Evolutionary conservation across 225 moss, liverwort and hornwort species (phyloP), one percentile per base, ranked within the genome.

Genomic region (Lunularia cruciata): DNA sequence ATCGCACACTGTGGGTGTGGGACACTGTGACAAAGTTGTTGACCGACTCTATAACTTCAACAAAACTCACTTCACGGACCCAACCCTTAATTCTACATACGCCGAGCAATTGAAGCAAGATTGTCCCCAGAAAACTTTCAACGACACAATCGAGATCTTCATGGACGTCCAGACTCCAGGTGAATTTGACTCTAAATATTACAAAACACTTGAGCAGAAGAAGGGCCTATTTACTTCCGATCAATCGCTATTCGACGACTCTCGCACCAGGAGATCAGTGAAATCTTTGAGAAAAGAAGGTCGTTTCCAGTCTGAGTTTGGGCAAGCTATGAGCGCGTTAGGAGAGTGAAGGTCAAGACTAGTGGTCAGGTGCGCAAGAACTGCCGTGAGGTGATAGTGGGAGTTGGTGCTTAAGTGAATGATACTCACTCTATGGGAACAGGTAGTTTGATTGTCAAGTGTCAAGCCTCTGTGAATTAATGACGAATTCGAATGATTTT

Each of bases 191-290:
- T 5, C 52, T 8, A 52, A 52, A 1, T 52, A 52, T n/a, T 52
- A 52, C 52, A 52, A n/a, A n/a, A 52, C 52, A 3, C 52, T 52
- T 8, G 16, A 52, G 52, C 2, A 52, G 3, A 14, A 52, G 16
- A 52, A 52, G 52, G 52, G 52, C 20, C 23, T 52, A 15, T 52
- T 52, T n/a, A 52, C 52, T 8, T 52, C 52, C 52, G 52, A 52
- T 20, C 52, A 52, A 6, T 52, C 52, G 23, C 52, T 52, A 0
- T 52, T 52, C 20, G 52, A 52, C 23, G 52, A 52, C 20, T 1
- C 20, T 8, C 52, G 52, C 52, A 52, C 52, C 14, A 52, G 5
- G 20, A 8, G 16, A 15, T 16, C 5, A 8, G 52, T 52, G 52
- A n/a, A 2, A 25, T n/a, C 20, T 8, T n/a, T 52, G 52, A 15